Evolutionary conservation across 257 asterid species (phyloP), one percentile per base, ranked within the genome.

Genomic region (Primulina eburnea): DNA sequence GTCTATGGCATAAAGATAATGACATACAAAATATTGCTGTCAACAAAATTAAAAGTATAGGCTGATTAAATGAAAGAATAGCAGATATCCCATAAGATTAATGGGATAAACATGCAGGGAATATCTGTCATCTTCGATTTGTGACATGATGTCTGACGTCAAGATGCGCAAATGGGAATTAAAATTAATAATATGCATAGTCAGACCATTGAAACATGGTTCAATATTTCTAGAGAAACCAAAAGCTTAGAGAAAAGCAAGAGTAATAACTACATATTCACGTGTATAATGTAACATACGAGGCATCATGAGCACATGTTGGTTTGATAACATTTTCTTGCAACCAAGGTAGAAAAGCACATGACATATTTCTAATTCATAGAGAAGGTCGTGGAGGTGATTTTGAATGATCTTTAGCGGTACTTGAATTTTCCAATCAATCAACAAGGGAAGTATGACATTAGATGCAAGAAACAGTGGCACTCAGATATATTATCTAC

Each of bases 1-100:
- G 47, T 96, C 99, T 84, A 74, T 60, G 55, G 37, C 37, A 71
- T 30, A 69, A n/a, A 59, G 68, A 78, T 62, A 70, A 55, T 37
- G 55, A 30, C 30, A 71, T 59, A 77, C 47, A 55, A 29, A 64
- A 71, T 28, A 35, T 32, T 43, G 32, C 63, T 24, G 62, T 77
- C 53, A 75, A 60, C 26, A 38, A 62, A 21, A 67, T 8, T 32
- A 26, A 63, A 50, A 63, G 34, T 37, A 33, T 24, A 55, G 4
- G 61, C 30, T 50, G 64, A 76, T 26, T 62, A 62, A 32, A 55
- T 30, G 62, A 65, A 62, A 40, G 34, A 7, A 20, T 68, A 16
- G 60, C 64, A 56, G 67, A 65, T 43, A 68, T 71, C 61, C 50
- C 24, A 61, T n/a, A 56, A 65, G 55, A 52, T 8, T 10, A 32